Conservation (phyloP, 2,329 filamentous ascomycete genomes). For the Ophiostoma tasmaniense region DNA sequence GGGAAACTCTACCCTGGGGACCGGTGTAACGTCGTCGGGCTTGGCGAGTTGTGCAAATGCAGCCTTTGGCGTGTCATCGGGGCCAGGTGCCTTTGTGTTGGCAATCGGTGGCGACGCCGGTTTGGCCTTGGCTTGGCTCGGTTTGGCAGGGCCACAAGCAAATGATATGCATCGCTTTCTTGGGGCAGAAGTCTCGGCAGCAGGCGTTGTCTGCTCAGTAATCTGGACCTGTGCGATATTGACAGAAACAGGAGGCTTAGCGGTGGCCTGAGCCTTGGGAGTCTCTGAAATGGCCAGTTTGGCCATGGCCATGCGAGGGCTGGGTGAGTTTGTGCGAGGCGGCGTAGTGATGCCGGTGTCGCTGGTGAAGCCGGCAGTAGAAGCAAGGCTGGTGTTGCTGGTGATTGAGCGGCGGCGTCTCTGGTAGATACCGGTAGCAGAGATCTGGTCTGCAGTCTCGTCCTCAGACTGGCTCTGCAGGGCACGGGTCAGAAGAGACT, state of each 20-base stretch:
- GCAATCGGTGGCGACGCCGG: constrained; percentile 26
- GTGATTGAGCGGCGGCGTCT: constrained; percentile 56
- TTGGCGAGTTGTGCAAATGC: constrained; percentile 13
- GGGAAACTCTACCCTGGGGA: constrained; percentile 26
- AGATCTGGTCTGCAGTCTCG: constrained; percentile 34
- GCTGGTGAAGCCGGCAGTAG: constrained; percentile 87
- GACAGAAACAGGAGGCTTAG: constrained; percentile 14
- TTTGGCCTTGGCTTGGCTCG: constrained; percentile 29
- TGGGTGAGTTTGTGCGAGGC: constrained; percentile 77
- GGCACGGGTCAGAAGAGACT: constrained; percentile 81
- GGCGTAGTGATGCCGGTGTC: constrained; percentile 87
- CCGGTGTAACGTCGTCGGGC: constrained; percentile 30
- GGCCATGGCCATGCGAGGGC: constrained; percentile 59
- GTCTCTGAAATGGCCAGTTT: background rate
- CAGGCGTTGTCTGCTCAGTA: background rate
- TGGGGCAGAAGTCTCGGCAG: constrained; percentile 34
- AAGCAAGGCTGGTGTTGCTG: constrained; percentile 72
- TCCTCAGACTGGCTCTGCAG: constrained; percentile 61
- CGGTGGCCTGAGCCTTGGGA: background rate
- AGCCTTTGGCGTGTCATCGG: constrained; percentile 14
- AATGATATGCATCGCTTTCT: constrained; percentile 91
- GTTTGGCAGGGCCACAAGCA: constrained; percentile 62
- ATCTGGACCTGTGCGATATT: constrained; percentile 42
- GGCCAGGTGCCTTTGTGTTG: constrained; percentile 14
- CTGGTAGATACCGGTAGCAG: constrained; percentile 24